phyloP scores from a whole-genome alignment of 225 moss, liverwort and hornwort species.

The Sphagnum contortum region DNA sequence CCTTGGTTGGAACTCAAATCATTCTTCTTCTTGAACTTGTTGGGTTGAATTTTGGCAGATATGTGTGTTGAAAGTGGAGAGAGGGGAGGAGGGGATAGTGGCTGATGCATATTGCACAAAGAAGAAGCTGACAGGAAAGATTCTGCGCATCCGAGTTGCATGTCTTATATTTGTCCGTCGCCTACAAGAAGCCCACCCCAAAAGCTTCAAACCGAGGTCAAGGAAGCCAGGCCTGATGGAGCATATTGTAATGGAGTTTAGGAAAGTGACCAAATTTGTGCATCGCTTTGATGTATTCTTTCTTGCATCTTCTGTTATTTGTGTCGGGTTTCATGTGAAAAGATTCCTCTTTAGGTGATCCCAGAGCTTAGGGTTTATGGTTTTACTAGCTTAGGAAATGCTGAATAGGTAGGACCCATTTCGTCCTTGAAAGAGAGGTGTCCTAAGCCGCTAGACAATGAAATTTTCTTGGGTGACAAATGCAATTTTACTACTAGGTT shows the following conservation, averaged over 20 bases:
- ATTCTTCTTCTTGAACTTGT: no score
- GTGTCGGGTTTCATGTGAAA: slow-evolving; percentile 55
- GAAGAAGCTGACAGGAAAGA: slow-evolving; percentile 13
- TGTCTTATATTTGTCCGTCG: slow-evolving; percentile 85
- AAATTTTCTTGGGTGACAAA: no score
- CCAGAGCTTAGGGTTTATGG: neutral
- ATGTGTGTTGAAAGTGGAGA: no score
- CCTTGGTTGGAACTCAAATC: no score
- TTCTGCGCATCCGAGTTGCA: slow-evolving; percentile 66
- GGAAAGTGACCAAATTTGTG: slow-evolving; percentile 57
- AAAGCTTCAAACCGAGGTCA: slow-evolving; percentile 25
- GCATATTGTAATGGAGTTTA: slow-evolving; percentile 36
- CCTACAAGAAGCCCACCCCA: slow-evolving; percentile 53
- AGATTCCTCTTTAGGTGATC: slow-evolving; percentile 28
- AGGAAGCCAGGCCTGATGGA: slow-evolving; percentile 21
- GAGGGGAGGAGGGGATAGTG: no score
- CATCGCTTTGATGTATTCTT: slow-evolving; percentile 77
- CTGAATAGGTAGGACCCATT: no score
- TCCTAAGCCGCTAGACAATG: no score
- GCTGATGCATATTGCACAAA: no score
- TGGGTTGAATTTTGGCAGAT: no score
- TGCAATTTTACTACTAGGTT: no score
- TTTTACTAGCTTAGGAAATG: no score
- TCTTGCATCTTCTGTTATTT: slow-evolving; percentile 52
- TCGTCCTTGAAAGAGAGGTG: no score